Evolutionary conservation across 2,329 filamentous ascomycete genomes (phyloP).

Genomic region (Mycosphaerella sp.): DNA sequence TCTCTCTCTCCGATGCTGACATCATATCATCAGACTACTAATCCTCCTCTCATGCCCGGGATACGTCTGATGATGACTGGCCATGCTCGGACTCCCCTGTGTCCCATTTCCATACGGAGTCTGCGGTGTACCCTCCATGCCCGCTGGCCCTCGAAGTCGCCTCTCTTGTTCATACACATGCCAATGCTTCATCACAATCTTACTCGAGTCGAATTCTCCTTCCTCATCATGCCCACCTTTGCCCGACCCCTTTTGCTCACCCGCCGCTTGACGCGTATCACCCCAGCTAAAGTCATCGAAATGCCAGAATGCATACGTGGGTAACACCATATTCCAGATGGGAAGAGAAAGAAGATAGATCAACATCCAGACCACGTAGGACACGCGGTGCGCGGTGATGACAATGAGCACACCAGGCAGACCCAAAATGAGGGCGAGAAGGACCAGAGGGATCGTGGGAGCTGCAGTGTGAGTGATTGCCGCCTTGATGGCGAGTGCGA

Average conservation of each 20-base stretch:
- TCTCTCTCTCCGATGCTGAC: no score
- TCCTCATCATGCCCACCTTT: slow-evolving; percentile 58
- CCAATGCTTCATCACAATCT: slow-evolving; percentile 99
- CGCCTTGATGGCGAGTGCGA: slow-evolving; percentile 76
- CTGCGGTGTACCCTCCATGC: slow-evolving; percentile 8
- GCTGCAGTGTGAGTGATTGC: slow-evolving; percentile 50
- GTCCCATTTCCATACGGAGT: slow-evolving; percentile 13
- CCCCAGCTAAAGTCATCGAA: slow-evolving; percentile 99
- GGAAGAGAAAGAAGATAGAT: slow-evolving; percentile 91
- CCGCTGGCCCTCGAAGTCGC: slow-evolving; percentile 22
- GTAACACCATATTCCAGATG: slow-evolving; percentile 95
- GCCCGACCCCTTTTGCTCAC: slow-evolving; percentile 79
- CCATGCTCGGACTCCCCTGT: slow-evolving; percentile 12
- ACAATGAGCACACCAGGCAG: slow-evolving; percentile 87
- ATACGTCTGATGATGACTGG: slow-evolving; percentile 8
- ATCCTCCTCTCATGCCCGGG: slow-evolving; percentile 23
- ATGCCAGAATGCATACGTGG: slow-evolving; percentile 96
- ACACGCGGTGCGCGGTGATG: slow-evolving; percentile 84
- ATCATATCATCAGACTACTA: slow-evolving; percentile 21
- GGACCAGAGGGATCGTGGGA: slow-evolving; percentile 83
- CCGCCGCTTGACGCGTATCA: slow-evolving; percentile 90
- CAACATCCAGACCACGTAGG: slow-evolving; percentile 93
- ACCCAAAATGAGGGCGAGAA: slow-evolving; percentile 85
- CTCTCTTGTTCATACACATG: slow-evolving; percentile 77
- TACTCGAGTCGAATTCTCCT: slow-evolving; percentile 95